Evolutionary conservation across 2,329 filamentous ascomycete genomes (phyloP), one percentile per base, ranked within the genome.

Genomic region (Fusarium oligoseptatum): DNA sequence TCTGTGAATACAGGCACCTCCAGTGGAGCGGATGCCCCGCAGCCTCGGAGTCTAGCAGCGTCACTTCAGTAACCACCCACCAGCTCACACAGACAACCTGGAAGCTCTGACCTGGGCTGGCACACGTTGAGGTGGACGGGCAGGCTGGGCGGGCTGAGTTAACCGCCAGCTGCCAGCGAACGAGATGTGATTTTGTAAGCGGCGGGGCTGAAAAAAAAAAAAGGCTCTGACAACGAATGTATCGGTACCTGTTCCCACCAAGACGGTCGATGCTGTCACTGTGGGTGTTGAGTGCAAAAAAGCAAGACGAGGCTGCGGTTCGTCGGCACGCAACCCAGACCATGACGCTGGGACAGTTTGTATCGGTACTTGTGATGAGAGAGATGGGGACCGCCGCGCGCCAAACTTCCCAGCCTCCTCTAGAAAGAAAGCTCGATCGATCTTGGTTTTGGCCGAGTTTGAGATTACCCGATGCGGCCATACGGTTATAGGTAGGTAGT

Each of bases 11-110:
- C 56, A 69, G 57, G 65, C 50, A 34, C 58, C 43, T 63, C 68
- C 61, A 74, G 72, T 74, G 72, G 72, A 75, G 61, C 63, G 61
- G 61, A 64, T 75, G 72, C 72, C 72, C 72, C 72, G 72, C 72
- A 74, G 72, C 41, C 20, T 50, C 11, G 48, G 43, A 50, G 60
- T 32, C 60, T 37, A 50, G 29, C 60, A 62, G 60, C 60, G 41
- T 62, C 60, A 62, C 60, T 62, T 50, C 24, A 62, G 60, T 50
- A 50, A 62, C 60, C 41, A 69, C 57, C 67, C 67, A 58, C n/a
- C 27, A 62, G 60, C 60, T 50, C n/a, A 41, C 20, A 15, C 43
- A 34, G 27, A 58, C 29, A 10, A 10, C 24, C 24, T 24, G 24
- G 24, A 32, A 32, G 36, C 37, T 34, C 57, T 32, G 39, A 34